A percentile compares a stretch with the other conserved stretches of the same genome.
Evolutionary conservation across 73 alveolate species (phyloP).

Genomic region (Paraurostyla sp.): DNA sequence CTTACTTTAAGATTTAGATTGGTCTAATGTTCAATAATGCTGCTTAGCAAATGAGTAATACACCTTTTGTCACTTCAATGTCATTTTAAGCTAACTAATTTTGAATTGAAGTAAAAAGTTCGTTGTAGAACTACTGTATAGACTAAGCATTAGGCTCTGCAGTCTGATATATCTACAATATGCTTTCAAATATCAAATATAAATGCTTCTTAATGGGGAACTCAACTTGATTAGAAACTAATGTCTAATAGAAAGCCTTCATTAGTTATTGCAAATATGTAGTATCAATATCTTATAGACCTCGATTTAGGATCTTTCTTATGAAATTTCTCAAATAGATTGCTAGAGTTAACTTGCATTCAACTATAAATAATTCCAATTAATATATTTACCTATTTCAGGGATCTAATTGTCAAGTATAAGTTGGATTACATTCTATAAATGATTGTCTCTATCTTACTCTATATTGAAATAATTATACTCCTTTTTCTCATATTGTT

Average conservation of each 20-base stretch:
- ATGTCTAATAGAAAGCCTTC: background rate
- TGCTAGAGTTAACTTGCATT: conserved; percentile 42
- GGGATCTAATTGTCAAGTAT: background rate
- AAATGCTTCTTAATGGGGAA: conserved; percentile 25
- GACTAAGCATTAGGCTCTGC: background rate
- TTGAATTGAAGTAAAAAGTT: background rate
- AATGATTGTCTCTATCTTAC: background rate
- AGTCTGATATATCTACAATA: background rate
- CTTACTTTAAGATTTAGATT: background rate
- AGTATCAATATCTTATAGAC: background rate
- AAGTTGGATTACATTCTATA: background rate
- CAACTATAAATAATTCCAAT: background rate
- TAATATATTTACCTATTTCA: conserved; percentile 21
- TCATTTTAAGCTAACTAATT: background rate
- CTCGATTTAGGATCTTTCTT: background rate
- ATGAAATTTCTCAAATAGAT: conserved; percentile 51
- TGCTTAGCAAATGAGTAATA: background rate
- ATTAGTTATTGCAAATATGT: background rate
- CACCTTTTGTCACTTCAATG: conserved; percentile 10
- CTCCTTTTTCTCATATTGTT: background rate
- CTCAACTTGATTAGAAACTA: conserved; percentile 13
- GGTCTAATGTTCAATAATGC: background rate
- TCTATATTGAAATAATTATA: background rate
- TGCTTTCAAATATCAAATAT: conserved; percentile 37
- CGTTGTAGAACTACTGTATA: background rate